Conservation (phyloP, 805 yeast genomes). For the Candida chilensis region DNA sequence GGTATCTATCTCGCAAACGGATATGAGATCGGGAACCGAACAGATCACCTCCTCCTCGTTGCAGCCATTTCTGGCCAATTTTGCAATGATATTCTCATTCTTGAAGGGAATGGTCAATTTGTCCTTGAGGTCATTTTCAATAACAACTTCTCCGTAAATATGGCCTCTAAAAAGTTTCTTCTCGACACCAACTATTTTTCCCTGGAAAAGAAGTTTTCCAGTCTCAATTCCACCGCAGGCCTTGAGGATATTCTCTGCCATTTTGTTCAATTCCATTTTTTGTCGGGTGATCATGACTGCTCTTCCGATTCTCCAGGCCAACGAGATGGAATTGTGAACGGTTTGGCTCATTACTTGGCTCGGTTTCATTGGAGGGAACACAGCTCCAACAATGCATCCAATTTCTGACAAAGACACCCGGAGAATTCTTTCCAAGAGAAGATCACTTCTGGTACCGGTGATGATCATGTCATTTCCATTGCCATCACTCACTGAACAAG, state of each 20-base stretch:
- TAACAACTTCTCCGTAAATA: conserved; percentile 32
- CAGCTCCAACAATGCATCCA: conserved; percentile 29
- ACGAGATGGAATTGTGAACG: conserved; percentile 22
- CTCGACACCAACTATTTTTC: conserved; percentile 34
- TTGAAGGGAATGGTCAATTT: conserved; percentile 33
- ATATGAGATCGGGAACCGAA: conserved; percentile 36
- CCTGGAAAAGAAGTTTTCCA: conserved; percentile 24
- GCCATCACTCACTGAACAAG: conserved; percentile 21
- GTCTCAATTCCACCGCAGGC: conserved; percentile 19
- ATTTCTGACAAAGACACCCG: conserved; percentile 32
- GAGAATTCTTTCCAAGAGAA: conserved; percentile 23
- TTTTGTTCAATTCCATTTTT: conserved; percentile 19
- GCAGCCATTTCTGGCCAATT: conserved; percentile 8
- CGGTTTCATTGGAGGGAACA: conserved; percentile 21
- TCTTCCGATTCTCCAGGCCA: conserved; percentile 39
- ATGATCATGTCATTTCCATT: conserved; percentile 28
- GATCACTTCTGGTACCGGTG: conserved; percentile 18
- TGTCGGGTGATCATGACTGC: conserved; percentile 29
- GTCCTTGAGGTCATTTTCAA: conserved; percentile 11
- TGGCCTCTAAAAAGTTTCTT: conserved; percentile 30
- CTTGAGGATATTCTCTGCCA: conserved; percentile 24
- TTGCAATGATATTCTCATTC: conserved; percentile 33
- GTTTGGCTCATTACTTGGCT: conserved; percentile 15
- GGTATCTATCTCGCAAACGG: conserved; percentile 28
- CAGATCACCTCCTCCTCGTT: conserved; percentile 17